Conservation (phyloP, 495 filamentous ascomycete species). For the Tuber brumale region DNA sequence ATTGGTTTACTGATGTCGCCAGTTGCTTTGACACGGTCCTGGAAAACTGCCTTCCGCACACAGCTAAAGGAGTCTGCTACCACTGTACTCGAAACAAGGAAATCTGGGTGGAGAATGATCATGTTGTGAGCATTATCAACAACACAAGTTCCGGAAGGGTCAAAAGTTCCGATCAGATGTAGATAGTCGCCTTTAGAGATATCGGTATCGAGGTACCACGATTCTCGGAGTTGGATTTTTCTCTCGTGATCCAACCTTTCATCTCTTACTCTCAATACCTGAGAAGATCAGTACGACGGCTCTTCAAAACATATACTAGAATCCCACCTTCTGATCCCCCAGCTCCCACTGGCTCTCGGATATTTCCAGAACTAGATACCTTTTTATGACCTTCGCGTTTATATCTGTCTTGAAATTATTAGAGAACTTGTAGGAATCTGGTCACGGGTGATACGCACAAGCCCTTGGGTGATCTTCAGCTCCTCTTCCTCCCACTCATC, state of each 20-base stretch:
- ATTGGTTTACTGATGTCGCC: constrained; percentile 67
- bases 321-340: constrained; percentile 29
- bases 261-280: constrained; percentile 71
- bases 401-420: constrained; percentile 41
- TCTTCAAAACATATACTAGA: background rate
- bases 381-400: constrained; percentile 39
- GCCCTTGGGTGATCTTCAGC: constrained; percentile 27
- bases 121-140: constrained; percentile 72
- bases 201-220: constrained; percentile 69
- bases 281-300: constrained; percentile 13
- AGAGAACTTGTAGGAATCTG: constrained; percentile 9
- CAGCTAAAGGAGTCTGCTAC: constrained; percentile 91
- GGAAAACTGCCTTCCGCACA: constrained; percentile 78
- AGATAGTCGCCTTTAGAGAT: constrained; percentile 67
- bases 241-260: constrained; percentile 60
- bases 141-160: constrained; percentile 59
- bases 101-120: constrained; percentile 90
- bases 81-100: constrained; percentile 86
- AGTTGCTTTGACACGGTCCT: constrained; percentile 86
- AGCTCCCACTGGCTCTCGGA: constrained; percentile 32
- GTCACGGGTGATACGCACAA: constrained; percentile 25
- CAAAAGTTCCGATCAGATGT: constrained; percentile 77
- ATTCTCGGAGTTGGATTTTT: constrained; percentile 69
- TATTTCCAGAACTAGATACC: constrained; percentile 32
- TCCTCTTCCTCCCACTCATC: constrained; percentile 38